Evolutionary conservation across 495 filamentous ascomycete species (phyloP), one percentile per base, ranked within the genome.

Genomic region (Neurospora sp.): DNA sequence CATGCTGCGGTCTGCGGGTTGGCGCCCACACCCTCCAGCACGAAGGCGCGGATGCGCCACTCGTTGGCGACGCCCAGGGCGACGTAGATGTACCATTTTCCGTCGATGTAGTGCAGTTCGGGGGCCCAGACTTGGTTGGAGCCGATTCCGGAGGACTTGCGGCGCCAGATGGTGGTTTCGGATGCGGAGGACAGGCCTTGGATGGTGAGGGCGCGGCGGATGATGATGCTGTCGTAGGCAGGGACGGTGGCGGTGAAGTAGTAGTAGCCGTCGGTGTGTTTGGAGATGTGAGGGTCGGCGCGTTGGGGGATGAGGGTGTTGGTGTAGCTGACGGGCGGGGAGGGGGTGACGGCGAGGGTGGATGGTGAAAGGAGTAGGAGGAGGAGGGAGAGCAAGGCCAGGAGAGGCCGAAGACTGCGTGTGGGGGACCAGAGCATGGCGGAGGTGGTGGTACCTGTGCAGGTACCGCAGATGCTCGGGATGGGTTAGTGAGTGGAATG

Each of bases 51-150:
- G 74, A 79, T 79, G n/a, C 62, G 59, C 78, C 78, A 79, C 16
- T 79, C 71, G 20, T 75, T 73, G 20, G 72, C 42, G 1, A 76
- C 78, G 1, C 82, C 82, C 0, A 81, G 73, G 0, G 81, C 78
- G 23, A 83, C 81, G 72, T 83, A 82, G 69, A 88, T 81, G 76
- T 86, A 86, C 85, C 86, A 88, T 31, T 77, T 79, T 9, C 73
- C 80, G 70, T 84, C 79, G 42, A 88, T 82, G 70, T 83, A 82
- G 72, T 88, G 86, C 4, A 86, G 78, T 77, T 88, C 87, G 3
- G 87, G 87, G 0, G 87, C 87, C 87, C 87, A 89, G 42, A 89
- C 86, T 73, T 88, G 87, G 69, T 83, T 85, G 14, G 79, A 82
- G 71, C 84, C 88, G 31, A 87, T 82, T 18, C 78, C 77, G 3